These are phyloP conservation scores for Lachancea mirantina DNA, from an alignment of 805 yeast species.

Conservation along the genomic window DNA sequence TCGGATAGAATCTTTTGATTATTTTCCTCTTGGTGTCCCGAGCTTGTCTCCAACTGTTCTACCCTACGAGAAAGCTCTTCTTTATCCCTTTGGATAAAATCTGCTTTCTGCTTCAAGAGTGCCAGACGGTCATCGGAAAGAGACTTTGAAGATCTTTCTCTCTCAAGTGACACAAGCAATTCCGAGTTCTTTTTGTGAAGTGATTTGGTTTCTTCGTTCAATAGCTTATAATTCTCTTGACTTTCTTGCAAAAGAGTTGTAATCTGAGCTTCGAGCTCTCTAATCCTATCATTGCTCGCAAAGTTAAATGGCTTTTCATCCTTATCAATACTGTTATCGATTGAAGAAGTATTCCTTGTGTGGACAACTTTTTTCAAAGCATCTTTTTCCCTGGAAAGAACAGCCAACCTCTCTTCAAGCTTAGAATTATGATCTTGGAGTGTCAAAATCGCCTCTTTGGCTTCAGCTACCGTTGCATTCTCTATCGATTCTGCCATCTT, in stretches of 20 bases:
- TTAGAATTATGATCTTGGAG: slow-evolving; percentile 52
- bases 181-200: slow-evolving; percentile 40
- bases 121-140: slow-evolving; percentile 47
- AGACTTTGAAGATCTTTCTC: slow-evolving; percentile 46
- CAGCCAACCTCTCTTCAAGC: slow-evolving; percentile 44
- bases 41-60: slow-evolving; percentile 35
- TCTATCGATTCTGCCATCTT: slow-evolving; percentile 25
- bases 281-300: slow-evolving; percentile 12
- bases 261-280: slow-evolving; percentile 23
- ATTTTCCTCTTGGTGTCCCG: slow-evolving; percentile 42
- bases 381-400: slow-evolving; percentile 62
- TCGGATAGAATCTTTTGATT: slow-evolving; percentile 47
- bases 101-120: slow-evolving; percentile 31
- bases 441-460: slow-evolving; percentile 59
- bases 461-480: slow-evolving; percentile 49
- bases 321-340: slow-evolving; percentile 1
- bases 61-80: slow-evolving; percentile 37
- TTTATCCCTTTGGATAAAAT: too few species aligned
- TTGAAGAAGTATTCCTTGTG: neutral
- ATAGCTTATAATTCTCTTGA: slow-evolving; percentile 40
- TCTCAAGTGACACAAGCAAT: slow-evolving; percentile 43
- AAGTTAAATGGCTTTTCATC: slow-evolving; percentile 1
- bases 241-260: slow-evolving; percentile 25
- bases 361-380: slow-evolving; percentile 37
- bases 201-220: slow-evolving; percentile 40